A percentile compares a stretch with the other conserved stretches of the same genome.
Conservation (phyloP, 306 rosid genomes). For the Cicer chorassanicum region DNA sequence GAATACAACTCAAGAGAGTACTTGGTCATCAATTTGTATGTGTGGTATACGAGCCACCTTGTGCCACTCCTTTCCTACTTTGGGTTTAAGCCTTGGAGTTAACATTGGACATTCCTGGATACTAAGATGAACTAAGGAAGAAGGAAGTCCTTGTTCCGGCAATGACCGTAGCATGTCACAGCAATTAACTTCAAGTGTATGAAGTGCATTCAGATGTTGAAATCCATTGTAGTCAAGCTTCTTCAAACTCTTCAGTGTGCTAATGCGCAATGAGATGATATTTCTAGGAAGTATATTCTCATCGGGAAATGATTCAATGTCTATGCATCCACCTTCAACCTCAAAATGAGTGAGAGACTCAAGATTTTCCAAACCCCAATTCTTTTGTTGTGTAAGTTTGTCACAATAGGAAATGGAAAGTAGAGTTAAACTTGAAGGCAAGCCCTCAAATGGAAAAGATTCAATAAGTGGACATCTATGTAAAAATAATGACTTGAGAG, state of each 20-base stretch:
- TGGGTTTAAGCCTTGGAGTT: conserved; percentile 30
- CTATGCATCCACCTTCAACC: conserved; percentile 42
- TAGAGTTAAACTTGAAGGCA: conserved; percentile 34
- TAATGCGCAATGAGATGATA: conserved; percentile 5
- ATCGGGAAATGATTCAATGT: conserved; percentile 37
- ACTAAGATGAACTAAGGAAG: background rate
- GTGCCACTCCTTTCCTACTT: conserved; percentile 34
- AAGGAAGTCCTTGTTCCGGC: conserved; percentile 35
- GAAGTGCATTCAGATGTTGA: conserved; percentile 28
- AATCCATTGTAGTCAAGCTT: conserved; percentile 35
- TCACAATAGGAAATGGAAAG: conserved; percentile 31
- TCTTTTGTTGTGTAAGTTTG: conserved; percentile 35
- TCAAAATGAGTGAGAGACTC: conserved; percentile 37
- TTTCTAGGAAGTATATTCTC: conserved; percentile 34
- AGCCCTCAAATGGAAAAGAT: conserved; percentile 21
- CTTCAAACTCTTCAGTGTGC: conserved; percentile 10
- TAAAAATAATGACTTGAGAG: conserved; percentile 23
- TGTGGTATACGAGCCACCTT: conserved; percentile 29
- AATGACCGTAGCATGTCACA: conserved; percentile 31
- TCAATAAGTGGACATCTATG: conserved; percentile 27
- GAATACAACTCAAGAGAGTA: background rate
- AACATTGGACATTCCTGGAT: conserved; percentile 31
- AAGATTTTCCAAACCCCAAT: conserved; percentile 32
- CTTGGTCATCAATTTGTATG: conserved; percentile 26
- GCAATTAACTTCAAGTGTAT: conserved; percentile 36